These are phyloP conservation scores for Corchorus capsularis DNA, from an alignment of 345 rosid genomes.

Conservation along the genomic window DNA sequence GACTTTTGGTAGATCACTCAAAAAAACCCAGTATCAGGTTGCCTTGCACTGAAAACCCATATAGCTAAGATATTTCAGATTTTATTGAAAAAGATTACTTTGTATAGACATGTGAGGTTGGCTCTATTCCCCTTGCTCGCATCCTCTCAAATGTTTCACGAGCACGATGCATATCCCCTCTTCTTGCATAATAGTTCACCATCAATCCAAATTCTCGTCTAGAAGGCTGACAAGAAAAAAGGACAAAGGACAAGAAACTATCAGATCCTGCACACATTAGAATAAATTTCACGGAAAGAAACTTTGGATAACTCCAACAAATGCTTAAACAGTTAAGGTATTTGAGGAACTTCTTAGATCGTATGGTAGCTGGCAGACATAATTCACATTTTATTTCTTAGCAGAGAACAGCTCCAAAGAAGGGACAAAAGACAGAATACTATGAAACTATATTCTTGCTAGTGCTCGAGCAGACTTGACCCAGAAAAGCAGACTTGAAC, in stretches of 20 bases:
- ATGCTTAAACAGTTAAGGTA: not conserved
- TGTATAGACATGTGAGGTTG: slow-evolving; percentile 85
- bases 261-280: not conserved
- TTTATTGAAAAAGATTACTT: slow-evolving; percentile 47
- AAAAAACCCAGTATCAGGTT: slow-evolving; percentile 5
- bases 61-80: slow-evolving; percentile 6
- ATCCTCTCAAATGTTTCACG: slow-evolving; percentile 91
- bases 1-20: not conserved
- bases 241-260: not conserved
- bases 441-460: too few species aligned
- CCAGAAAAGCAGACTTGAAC: too few species aligned
- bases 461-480: too few species aligned
- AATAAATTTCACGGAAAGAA: not conserved
- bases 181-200: slow-evolving; percentile 91
- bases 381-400: too few species aligned
- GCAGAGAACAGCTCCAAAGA: not conserved
- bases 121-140: slow-evolving; percentile 90
- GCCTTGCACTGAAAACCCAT: not conserved
- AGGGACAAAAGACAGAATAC: too few species aligned
- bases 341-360: not conserved
- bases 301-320: not conserved
- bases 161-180: slow-evolving; percentile 97
- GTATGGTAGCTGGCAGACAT: not conserved
- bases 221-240: slow-evolving; percentile 64
- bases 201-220: slow-evolving; percentile 94